These are phyloP conservation scores for Kazachstania bromeliacearum DNA, from an alignment of 805 yeast species.

Conservation along the genomic window DNA sequence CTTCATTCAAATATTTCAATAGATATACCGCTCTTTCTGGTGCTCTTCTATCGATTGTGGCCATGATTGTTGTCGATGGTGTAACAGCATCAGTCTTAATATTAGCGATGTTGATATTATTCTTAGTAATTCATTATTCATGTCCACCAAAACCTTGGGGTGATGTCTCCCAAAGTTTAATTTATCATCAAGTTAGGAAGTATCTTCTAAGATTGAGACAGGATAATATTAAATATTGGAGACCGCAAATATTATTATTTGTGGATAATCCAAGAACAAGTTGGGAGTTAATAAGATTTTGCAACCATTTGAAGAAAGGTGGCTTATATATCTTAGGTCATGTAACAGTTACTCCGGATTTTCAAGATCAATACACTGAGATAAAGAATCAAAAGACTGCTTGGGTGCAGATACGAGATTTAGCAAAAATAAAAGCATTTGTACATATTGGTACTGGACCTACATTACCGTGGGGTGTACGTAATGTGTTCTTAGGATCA, in stretches of 20 bases:
- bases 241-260: slow-evolving; percentile 84
- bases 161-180: slow-evolving; percentile 90
- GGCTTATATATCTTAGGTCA: slow-evolving; percentile 90
- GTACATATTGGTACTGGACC: slow-evolving; percentile 89
- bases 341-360: slow-evolving; percentile 53
- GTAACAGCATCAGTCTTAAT: slow-evolving; percentile 73
- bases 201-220: slow-evolving; percentile 67
- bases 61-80: slow-evolving; percentile 95
- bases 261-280: slow-evolving; percentile 89
- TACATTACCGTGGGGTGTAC: slow-evolving; percentile 84
- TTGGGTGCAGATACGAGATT: slow-evolving; percentile 76
- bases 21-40: slow-evolving; percentile 76
- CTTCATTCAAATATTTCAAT: slow-evolving; percentile 83
- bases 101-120: slow-evolving; percentile 52
- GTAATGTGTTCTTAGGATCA: slow-evolving; percentile 84
- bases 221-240: slow-evolving; percentile 95
- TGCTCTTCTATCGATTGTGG: slow-evolving; percentile 54
- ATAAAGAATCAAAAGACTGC: slow-evolving; percentile 64
- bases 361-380: slow-evolving; percentile 58
- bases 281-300: slow-evolving; percentile 86
- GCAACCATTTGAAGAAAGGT: slow-evolving; percentile 92
- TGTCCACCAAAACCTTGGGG: slow-evolving; percentile 98
- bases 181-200: slow-evolving; percentile 94
- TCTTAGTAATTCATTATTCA: slow-evolving; percentile 73
- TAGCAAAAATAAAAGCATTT: slow-evolving; percentile 78